Evolutionary conservation across 495 filamentous ascomycete genomes (phyloP).

Genomic region (Daldinia vernicosa): DNA sequence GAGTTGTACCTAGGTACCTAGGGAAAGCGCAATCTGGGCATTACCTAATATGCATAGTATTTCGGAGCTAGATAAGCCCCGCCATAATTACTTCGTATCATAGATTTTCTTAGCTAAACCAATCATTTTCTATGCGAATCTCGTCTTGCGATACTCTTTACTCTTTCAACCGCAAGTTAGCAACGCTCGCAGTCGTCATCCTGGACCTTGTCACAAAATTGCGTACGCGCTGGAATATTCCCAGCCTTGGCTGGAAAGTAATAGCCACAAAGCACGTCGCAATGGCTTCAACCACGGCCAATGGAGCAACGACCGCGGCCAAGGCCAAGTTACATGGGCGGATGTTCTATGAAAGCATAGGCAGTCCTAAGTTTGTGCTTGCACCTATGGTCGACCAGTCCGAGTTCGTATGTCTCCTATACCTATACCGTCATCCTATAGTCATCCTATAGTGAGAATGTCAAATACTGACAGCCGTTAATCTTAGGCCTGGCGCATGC

Average conservation of each 20-base stretch:
- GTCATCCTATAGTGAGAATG: neutral
- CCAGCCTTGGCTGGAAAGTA: constrained; percentile 28
- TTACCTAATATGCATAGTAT: neutral
- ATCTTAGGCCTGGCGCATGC: constrained; percentile 88
- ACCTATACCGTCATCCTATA: neutral
- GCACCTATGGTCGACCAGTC: constrained; percentile 99
- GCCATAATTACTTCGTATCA: constrained; percentile 10
- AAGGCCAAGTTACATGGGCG: constrained; percentile 78
- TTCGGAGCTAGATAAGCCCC: constrained; percentile 7
- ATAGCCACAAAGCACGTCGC: constrained; percentile 18
- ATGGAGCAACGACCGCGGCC: constrained; percentile 18
- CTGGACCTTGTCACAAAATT: constrained; percentile 27
- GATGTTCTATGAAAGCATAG: constrained; percentile 92
- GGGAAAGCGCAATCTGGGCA: neutral
- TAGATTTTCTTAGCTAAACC: constrained; percentile 23
- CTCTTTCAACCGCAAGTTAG: neutral
- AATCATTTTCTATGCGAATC: constrained; percentile 5
- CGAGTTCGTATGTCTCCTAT: constrained; percentile 77
- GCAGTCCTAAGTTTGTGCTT: constrained; percentile 86
- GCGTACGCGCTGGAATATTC: constrained; percentile 23
- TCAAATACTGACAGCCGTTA: constrained; percentile 25
- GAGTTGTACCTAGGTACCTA: no score
- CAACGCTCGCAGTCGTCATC: constrained; percentile 1
- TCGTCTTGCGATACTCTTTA: neutral
- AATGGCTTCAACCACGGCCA: constrained; percentile 26